These are phyloP conservation scores for Colletotrichum tanaceti DNA, from an alignment of 2,329 filamentous ascomycete species.

Conservation along the genomic window DNA sequence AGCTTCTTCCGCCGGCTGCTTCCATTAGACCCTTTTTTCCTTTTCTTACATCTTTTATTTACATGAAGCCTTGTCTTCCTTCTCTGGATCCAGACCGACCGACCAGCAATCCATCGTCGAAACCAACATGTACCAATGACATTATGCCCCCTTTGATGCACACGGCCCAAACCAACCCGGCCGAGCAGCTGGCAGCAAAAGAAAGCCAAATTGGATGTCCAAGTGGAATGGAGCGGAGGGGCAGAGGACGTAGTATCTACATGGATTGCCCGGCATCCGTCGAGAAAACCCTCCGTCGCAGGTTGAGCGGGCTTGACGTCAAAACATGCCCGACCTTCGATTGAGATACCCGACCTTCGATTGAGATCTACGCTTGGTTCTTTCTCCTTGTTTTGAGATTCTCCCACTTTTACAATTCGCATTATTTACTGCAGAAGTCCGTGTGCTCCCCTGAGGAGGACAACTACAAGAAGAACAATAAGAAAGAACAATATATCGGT, in stretches of 20 bases:
- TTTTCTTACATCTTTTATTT: too few relatives aligned
- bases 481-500: too few relatives aligned
- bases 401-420: neutral
- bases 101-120: too few relatives aligned
- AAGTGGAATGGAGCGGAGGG: neutral
- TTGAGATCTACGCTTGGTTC: neutral
- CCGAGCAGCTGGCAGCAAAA: neutral
- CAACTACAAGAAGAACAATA: neutral
- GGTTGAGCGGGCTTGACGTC: neutral
- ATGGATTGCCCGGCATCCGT: neutral
- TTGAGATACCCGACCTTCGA: neutral
- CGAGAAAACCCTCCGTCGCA: neutral
- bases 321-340: too few relatives aligned
- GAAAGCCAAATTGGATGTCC: neutral
- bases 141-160: neutral
- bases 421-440: neutral
- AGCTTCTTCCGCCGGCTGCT: constrained; percentile 15
- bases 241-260: neutral
- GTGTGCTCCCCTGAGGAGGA: neutral
- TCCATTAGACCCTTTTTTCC: too few relatives aligned
- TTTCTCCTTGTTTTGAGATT: too few relatives aligned
- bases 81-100: neutral
- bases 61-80: neutral
- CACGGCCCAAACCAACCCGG: neutral
- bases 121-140: too few relatives aligned